These are phyloP conservation scores for Leccinellum rugosiceps DNA, from an alignment of 768 basidiomycete genomes.

Conservation along the genomic window DNA sequence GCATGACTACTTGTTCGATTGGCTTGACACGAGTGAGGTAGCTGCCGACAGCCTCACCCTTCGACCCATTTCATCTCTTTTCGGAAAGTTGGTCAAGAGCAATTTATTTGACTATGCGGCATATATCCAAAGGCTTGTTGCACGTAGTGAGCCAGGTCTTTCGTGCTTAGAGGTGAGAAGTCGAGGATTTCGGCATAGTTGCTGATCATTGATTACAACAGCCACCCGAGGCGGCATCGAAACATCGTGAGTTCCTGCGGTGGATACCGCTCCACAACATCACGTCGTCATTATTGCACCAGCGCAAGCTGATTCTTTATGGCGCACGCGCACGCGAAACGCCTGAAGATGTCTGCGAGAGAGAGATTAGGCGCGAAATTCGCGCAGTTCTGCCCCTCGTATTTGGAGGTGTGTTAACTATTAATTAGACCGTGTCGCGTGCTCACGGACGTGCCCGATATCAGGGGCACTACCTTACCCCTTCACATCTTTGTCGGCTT, in stretches of 20 bases:
- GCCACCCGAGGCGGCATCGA: conserved; percentile 37
- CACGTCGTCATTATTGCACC: conserved; percentile 57
- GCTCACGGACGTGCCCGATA: conserved; percentile 10
- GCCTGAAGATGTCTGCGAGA: conserved; percentile 68
- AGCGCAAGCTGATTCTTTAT: conserved; percentile 67
- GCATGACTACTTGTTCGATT: conserved; percentile 77
- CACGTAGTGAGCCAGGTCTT: conserved; percentile 67
- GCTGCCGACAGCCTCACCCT: conserved; percentile 57
- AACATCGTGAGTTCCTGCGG: conserved; percentile 65
- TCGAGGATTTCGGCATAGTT: neutral
- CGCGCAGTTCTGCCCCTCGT: conserved; percentile 60
- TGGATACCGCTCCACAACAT: conserved; percentile 69
- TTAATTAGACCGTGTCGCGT: neutral
- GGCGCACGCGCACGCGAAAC: conserved; percentile 67
- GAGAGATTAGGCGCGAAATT: conserved; percentile 68
- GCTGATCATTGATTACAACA: neutral
- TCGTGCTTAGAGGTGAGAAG: conserved; percentile 48
- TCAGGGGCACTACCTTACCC: conserved; percentile 32
- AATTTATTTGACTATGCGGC: conserved; percentile 69
- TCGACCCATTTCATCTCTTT: conserved; percentile 60
- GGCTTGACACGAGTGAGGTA: conserved; percentile 68
- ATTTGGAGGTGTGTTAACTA: conserved; percentile 52
- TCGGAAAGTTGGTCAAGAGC: conserved; percentile 67
- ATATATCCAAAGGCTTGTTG: conserved; percentile 80
- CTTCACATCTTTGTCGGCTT: conserved; percentile 35